Percentiles rank a stretch among this genome's conserved stretches.
phyloP scores from a whole-genome alignment of 2,329 filamentous ascomycete genomes.

The Emergomyces pasteurianus region DNA sequence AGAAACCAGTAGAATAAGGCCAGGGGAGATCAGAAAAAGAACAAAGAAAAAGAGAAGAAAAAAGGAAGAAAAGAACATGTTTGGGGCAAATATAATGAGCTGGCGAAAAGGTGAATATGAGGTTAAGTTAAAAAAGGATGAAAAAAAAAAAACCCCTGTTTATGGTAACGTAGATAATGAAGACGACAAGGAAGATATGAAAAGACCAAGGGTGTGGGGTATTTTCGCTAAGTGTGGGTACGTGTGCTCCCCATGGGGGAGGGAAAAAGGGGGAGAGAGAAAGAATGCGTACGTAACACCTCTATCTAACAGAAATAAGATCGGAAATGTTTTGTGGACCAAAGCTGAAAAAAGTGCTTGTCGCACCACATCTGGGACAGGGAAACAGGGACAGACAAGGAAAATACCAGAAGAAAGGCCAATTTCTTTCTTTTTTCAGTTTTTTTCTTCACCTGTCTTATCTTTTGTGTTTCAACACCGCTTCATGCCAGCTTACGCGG shows the following conservation, averaged over 20 bases:
- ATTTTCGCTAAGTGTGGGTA: slow-evolving; percentile 1
- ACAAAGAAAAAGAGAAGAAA: background rate
- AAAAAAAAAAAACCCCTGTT: background rate
- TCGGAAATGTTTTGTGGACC: background rate
- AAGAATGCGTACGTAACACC: background rate
- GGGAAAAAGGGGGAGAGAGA: background rate
- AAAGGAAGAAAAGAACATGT: background rate
- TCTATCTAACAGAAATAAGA: background rate
- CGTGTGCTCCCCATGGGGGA: background rate
- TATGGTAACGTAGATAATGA: background rate
- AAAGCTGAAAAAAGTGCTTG: background rate
- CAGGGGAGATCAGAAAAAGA: background rate
- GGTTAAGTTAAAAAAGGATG: background rate
- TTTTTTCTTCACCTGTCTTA: background rate
- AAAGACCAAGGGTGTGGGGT: background rate
- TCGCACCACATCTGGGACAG: background rate
- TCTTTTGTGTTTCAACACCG: background rate
- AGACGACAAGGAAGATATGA: background rate
- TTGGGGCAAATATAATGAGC: background rate
- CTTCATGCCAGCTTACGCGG: slow-evolving; percentile 6
- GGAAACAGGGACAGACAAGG: background rate
- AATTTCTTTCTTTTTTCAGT: background rate
- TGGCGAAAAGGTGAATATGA: background rate
- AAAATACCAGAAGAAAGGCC: background rate
- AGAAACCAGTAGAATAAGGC: background rate